Evolutionary conservation across 2,329 filamentous ascomycete genomes (phyloP).

Genomic region (Alternaria atra): DNA sequence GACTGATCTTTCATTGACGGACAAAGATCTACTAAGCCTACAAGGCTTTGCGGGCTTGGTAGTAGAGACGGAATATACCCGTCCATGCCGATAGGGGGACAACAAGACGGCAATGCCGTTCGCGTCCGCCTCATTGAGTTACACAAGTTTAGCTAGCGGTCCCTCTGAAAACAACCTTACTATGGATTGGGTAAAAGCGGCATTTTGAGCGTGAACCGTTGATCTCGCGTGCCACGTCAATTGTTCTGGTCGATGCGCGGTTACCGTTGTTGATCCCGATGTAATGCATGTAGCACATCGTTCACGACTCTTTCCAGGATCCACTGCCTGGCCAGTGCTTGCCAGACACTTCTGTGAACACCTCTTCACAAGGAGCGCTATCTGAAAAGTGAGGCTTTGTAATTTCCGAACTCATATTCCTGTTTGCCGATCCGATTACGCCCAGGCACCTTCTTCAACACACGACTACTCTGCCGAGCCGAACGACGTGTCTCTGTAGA

Average conservation of each 20-base stretch:
- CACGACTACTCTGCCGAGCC: not conserved
- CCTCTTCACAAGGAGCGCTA: not conserved
- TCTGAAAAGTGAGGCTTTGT: constrained; percentile 3
- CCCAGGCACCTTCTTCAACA: not conserved
- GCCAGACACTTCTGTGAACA: not conserved
- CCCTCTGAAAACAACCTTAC: not conserved
- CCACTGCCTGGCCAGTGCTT: not conserved
- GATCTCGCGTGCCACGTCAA: constrained; percentile 6
- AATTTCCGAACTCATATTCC: not conserved
- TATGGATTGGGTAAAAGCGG: not conserved
- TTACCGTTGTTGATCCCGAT: not conserved
- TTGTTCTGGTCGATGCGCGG: not conserved
- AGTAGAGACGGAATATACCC: not conserved
- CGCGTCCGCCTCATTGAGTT: not conserved
- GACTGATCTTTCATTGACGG: not conserved
- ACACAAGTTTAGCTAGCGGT: not conserved
- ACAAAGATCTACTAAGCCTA: not conserved
- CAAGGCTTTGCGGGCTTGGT: not conserved
- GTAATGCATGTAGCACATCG: constrained; percentile 1
- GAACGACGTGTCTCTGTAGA: not conserved
- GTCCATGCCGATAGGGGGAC: not conserved
- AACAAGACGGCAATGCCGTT: not conserved
- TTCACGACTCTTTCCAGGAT: not conserved
- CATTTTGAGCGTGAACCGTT: not conserved
- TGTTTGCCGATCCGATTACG: constrained; percentile 6